Percentiles rank a stretch among this genome's conserved stretches.
Conservation (phyloP, 73 alveolate genomes). For the Effrenium voratum region DNA sequence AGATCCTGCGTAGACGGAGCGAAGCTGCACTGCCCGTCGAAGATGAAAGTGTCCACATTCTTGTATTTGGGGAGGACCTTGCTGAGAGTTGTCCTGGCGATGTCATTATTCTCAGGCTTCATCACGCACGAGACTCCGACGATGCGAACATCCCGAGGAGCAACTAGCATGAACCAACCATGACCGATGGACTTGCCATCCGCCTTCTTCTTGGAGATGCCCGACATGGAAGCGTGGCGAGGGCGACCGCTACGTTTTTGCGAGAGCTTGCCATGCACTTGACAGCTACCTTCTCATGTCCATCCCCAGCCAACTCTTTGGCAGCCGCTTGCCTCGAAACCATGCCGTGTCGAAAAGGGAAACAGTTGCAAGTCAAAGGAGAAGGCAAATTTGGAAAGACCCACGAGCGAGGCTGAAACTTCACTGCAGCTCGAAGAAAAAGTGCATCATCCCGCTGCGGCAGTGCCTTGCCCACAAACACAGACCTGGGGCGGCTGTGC, state of each 20-base stretch:
- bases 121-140: neutral
- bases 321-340: no score
- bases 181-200: neutral
- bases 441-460: no score
- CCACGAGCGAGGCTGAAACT: no score
- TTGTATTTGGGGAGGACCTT: neutral
- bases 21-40: constrained; percentile 27
- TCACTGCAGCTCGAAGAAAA: no score
- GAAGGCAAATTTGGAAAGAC: no score
- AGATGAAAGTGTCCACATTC: constrained; percentile 1
- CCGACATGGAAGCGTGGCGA: no score
- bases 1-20: neutral
- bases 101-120: neutral
- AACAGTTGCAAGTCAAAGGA: no score
- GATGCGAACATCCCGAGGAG: neutral
- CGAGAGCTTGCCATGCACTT: neutral
- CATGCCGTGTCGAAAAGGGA: no score
- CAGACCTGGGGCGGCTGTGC: no score
- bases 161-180: constrained; percentile 39
- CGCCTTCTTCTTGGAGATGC: no score
- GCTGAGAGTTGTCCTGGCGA: neutral
- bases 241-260: neutral
- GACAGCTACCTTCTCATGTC: constrained; percentile 9
- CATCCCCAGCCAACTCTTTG: constrained; percentile 10
- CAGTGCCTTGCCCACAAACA: no score